phyloP scores from a whole-genome alignment of 2,329 filamentous ascomycete species.

The Exophiala spinifera region DNA sequence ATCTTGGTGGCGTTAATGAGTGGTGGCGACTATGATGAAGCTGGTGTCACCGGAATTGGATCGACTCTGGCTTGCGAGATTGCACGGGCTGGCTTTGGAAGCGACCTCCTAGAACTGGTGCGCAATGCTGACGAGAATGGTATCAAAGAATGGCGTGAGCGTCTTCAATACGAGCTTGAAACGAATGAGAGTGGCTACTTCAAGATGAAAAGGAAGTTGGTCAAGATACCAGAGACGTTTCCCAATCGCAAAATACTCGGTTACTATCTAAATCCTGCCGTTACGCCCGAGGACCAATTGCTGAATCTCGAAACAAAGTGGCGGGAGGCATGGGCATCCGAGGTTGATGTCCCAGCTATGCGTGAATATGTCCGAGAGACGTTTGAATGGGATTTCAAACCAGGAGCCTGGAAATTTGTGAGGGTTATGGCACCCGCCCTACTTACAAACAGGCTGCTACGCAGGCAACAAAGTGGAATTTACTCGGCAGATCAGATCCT shows the following conservation, averaged over 20 bases:
- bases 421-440: constrained; percentile 74
- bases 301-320: constrained; percentile 54
- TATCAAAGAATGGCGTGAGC: constrained; percentile 62
- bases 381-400: constrained; percentile 79
- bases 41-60: constrained; percentile 83
- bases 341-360: constrained; percentile 64
- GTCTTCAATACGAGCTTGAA: constrained; percentile 69
- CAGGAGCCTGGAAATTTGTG: constrained; percentile 81
- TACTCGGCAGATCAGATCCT: constrained; percentile 49
- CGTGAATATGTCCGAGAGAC: constrained; percentile 72
- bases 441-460: constrained; percentile 58
- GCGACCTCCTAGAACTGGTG: constrained; percentile 35
- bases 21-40: constrained; percentile 88
- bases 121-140: constrained; percentile 30
- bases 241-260: constrained; percentile 74
- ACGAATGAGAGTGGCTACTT: constrained; percentile 85
- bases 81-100: constrained; percentile 81
- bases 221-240: constrained; percentile 76
- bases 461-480: constrained; percentile 31
- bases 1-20: constrained; percentile 91
- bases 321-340: constrained; percentile 45
- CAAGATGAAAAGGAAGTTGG: constrained; percentile 66
- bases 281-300: constrained; percentile 63
- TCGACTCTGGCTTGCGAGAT: constrained; percentile 87
- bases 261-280: constrained; percentile 83